Percentiles rank a stretch among this genome's conserved stretches.
Evolutionary conservation across 129 eudicot species (phyloP).

Genomic region (Chrysanthemum makinoi): DNA sequence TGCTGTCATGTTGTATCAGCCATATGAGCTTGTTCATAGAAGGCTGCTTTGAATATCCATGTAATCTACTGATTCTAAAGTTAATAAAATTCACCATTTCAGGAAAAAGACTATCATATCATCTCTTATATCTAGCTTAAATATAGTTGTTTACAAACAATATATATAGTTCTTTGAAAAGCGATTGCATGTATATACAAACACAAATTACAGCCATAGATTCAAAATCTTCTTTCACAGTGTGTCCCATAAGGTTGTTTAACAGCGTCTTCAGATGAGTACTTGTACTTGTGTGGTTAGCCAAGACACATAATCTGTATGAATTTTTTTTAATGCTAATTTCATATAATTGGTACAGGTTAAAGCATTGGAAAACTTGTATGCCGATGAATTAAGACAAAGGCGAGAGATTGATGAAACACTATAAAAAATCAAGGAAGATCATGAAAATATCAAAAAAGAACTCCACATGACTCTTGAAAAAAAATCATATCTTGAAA

Average conservation of each 20-base stretch:
- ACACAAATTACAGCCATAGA: too few species aligned
- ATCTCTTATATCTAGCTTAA: background rate
- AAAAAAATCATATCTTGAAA: too few species aligned
- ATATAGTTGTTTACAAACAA: background rate
- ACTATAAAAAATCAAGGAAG: constrained; percentile 48
- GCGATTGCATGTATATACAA: too few species aligned
- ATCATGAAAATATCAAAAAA: constrained; percentile 30
- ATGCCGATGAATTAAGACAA: constrained; percentile 48
- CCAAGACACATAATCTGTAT: background rate
- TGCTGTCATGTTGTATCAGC: too few species aligned
- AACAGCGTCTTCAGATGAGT: background rate
- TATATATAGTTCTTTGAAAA: background rate
- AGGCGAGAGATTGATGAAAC: constrained; percentile 54
- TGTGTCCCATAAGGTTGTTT: background rate
- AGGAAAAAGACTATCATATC: too few species aligned
- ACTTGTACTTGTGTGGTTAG: background rate
- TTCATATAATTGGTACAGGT: constrained; percentile 35
- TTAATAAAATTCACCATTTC: too few species aligned
- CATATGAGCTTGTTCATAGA: too few species aligned
- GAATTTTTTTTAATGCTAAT: background rate
- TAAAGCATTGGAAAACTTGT: constrained; percentile 47
- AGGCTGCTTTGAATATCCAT: too few species aligned
- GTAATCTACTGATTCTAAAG: too few species aligned
- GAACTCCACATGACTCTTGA: too few species aligned
- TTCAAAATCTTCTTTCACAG: background rate